These are phyloP conservation scores for Colletotrichum chlorophyti DNA, from an alignment of 2,329 filamentous ascomycete species.

Conservation along the genomic window DNA sequence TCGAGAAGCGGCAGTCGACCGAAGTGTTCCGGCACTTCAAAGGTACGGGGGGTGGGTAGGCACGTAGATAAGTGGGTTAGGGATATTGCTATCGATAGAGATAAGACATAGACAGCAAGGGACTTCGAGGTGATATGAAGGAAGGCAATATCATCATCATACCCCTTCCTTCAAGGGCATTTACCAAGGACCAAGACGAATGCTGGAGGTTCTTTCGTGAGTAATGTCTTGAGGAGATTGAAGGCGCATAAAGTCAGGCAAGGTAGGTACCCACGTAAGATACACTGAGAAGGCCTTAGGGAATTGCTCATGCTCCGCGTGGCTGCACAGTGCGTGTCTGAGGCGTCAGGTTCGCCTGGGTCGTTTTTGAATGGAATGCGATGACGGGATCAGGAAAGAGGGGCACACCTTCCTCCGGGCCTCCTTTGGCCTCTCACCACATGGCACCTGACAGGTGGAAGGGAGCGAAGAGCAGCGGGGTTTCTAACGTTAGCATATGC, in stretches of 20 bases:
- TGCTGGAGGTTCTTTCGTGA: too few species aligned
- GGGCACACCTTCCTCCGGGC: conserved; percentile 16
- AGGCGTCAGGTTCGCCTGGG: conserved; percentile 5
- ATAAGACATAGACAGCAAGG: too few species aligned
- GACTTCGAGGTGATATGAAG: too few species aligned
- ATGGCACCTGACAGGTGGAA: conserved; percentile 13
- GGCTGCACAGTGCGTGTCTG: conserved; percentile 26
- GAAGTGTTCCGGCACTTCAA: too few species aligned
- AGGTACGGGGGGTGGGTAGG: not conserved
- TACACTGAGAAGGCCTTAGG: conserved; percentile 3
- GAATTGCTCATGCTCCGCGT: conserved; percentile 10
- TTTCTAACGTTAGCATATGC: not conserved
- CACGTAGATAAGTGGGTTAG: not conserved
- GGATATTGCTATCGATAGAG: too few species aligned
- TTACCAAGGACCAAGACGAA: too few species aligned
- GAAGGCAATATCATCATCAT: too few species aligned
- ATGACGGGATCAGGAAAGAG: conserved; percentile 28
- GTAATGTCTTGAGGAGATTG: not conserved
- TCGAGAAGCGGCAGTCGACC: too few species aligned
- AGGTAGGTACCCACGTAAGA: too few species aligned
- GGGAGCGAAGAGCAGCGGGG: not conserved
- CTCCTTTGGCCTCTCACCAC: not conserved
- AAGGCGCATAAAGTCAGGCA: conserved; percentile 10
- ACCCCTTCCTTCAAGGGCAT: too few species aligned
- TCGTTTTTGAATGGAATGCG: conserved; percentile 13